phyloP scores from a whole-genome alignment of 78 protist genomes.

The Acrasis kona region DNA sequence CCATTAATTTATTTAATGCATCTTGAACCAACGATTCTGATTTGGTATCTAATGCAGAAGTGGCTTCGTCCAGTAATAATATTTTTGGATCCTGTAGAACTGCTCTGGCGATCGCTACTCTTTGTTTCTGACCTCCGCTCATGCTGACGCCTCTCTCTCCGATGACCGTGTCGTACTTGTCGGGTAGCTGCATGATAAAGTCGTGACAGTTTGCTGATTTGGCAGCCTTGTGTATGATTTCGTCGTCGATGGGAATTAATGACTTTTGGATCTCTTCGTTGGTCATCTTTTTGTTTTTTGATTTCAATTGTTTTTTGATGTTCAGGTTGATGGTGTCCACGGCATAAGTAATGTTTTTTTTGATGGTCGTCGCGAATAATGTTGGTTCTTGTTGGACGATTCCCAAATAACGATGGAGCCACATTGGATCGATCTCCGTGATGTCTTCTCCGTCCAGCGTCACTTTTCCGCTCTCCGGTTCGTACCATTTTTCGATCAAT shows the following conservation, averaged over 20 bases:
- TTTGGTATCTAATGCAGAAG: slow-evolving; percentile 84
- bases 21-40: slow-evolving; percentile 67
- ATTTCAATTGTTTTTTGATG: too few relatives aligned
- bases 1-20: slow-evolving; percentile 54
- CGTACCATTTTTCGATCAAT: neutral
- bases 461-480: neutral
- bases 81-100: slow-evolving; percentile 65
- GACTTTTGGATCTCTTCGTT: too few relatives aligned
- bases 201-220: slow-evolving; percentile 76
- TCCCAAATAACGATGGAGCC: neutral
- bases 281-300: too few relatives aligned
- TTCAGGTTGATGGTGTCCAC: too few relatives aligned
- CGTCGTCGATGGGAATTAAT: too few relatives aligned
- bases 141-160: too few relatives aligned
- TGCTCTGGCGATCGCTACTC: slow-evolving; percentile 83
- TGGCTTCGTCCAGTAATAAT: slow-evolving; percentile 92
- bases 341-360: neutral
- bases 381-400: neutral
- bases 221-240: slow-evolving; percentile 63
- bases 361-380: neutral
- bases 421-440: neutral
- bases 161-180: slow-evolving; percentile 70
- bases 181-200: slow-evolving; percentile 61
- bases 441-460: neutral
- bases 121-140: too few relatives aligned